Percentiles rank a stretch among this genome's conserved stretches.
phyloP scores from a whole-genome alignment of 2,329 filamentous ascomycete genomes.

The Beauveria scarabaeidicola region DNA sequence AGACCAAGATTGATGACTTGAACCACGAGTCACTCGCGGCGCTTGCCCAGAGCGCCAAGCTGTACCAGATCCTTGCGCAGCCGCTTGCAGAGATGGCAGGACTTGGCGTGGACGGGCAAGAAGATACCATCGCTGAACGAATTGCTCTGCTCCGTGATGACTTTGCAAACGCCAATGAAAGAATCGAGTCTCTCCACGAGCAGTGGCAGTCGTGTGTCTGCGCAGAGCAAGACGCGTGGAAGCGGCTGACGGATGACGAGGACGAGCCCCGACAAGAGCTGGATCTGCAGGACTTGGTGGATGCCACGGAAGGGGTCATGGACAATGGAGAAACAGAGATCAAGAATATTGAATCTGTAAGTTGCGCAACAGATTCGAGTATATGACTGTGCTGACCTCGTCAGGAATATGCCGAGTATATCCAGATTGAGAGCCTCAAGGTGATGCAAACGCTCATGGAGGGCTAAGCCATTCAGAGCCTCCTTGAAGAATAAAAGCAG shows the following conservation, averaged over 20 bases:
- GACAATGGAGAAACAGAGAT: constrained; percentile 19
- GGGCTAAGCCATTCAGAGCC: not conserved
- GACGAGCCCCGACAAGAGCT: not conserved
- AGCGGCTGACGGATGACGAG: not conserved
- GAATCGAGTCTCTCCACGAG: not conserved
- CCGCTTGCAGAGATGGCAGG: not conserved
- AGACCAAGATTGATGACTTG: not conserved
- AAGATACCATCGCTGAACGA: constrained; percentile 20
- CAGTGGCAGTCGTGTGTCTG: constrained; percentile 4
- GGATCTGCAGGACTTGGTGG: not conserved
- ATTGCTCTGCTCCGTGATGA: constrained; percentile 17
- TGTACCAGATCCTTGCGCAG: not conserved
- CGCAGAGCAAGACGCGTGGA: constrained; percentile 5
- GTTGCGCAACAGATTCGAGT: not conserved
- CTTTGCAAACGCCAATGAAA: constrained; percentile 10
- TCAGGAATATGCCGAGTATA: constrained; percentile 21
- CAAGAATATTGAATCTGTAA: constrained; percentile 22
- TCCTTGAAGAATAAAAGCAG: too few species aligned
- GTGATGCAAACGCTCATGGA: constrained; percentile 12
- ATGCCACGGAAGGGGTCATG: not conserved
- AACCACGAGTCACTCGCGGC: not conserved
- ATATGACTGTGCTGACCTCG: not conserved
- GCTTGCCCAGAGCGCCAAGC: not conserved
- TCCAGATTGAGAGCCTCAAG: constrained; percentile 19
- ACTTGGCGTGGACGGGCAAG: not conserved